Evolutionary conservation across 2,329 filamentous ascomycete species (phyloP), one percentile per base, ranked within the genome.

Genomic region (Colletotrichum horii): DNA sequence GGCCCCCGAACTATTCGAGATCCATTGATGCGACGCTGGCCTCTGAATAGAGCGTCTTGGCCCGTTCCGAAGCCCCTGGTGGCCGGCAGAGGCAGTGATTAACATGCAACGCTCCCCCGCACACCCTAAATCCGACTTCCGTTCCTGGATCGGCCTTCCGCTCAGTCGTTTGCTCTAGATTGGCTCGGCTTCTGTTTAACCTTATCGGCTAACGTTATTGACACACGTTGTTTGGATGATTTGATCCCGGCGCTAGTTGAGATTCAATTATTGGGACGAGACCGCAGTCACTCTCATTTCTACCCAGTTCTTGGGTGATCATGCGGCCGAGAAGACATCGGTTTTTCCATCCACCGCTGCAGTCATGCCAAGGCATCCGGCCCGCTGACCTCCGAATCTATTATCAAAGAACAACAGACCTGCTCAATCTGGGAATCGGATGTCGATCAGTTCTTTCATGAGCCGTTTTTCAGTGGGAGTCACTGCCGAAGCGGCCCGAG

Each of bases 41-140:
- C 36, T 24, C 55, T 32, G 16, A 26, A 62, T 14, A 32, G 28
- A 34, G 56, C 56, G 30, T 70, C 67, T 62, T 70, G 67, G 56
- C 67, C 67, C 56, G 67, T 52, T 32, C 67, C 30, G 22, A 9
- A 24, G 34, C 32, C 55, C 43, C 43, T 48, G 43, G 43, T n/a
- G 43, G 43, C 43, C 24, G 26, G 56, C 67, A 34, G 52, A 52
- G 34, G 26, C 34, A n/a, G 16, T 61, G 19, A 62, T 48, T 19
- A 48, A 26, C 48, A 55, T 62, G 67, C 56, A 52, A 70, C 67
- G 67, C 26, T 70, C 67, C 67, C 67, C 67, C 56, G 67, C 67
- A 14, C 36, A 11, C 19, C 19, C 15, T 24, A 34, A 32, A 26
- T 32, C 36, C 12, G 66, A 52, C 56, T 70, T 62, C 67, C 67